Base-by-base conservation (phyloP, 1,284 basidiomycete species). In the Rhizoctonia solani region DNA sequence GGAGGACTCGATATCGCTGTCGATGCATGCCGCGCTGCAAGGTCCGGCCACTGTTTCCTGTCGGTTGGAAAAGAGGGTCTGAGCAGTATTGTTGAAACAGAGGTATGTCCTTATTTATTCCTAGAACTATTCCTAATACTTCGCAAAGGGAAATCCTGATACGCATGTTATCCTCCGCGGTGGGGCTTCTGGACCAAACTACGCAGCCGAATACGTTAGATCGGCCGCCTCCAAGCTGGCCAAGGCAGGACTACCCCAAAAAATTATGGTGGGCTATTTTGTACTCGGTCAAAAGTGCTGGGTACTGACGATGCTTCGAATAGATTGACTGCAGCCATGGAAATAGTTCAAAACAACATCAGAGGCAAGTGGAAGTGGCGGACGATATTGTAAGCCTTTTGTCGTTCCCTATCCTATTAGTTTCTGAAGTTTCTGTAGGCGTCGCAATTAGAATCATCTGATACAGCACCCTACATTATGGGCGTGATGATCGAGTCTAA, bases 401-500 rank as follows among this genome's bases (percentile, higher is more conserved):
- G 25, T 42, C n/a, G 19, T 30, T 52, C 27, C 13, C 47, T 19
- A 11, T 27, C 13, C 44, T 61, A 19, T 11, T 53, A n/a, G 14
- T 61, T 53, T 29, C 70, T 23, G 23, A 53, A 13, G 29, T 63
- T 27, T 63, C 49, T n/a, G n/a, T 32, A 91, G 89, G 86, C 89
- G 23, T 79, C 79, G 47, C 90, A 94, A 81, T 79, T 93, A 21
- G 83, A 88, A 70, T 83, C 82, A 2, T 80, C 81, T 39, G 87
- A 92, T 63, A 93, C 92, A 0, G 82, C 86, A 1, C 75, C 82
- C 23, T 84, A 86, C 75, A 93, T 99, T 72, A 90, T 97, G 84
- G 96, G 96, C 68, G 94, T 97, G 69, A 99, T 99, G 97, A 84
- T 98, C 70, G 97, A 99, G 78, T 93, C 90, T 54, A 96, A 99